Evolutionary conservation across 202 grass and related monocot genomes (phyloP).

Genomic region (Schoenoplectus tabernaemontani): DNA sequence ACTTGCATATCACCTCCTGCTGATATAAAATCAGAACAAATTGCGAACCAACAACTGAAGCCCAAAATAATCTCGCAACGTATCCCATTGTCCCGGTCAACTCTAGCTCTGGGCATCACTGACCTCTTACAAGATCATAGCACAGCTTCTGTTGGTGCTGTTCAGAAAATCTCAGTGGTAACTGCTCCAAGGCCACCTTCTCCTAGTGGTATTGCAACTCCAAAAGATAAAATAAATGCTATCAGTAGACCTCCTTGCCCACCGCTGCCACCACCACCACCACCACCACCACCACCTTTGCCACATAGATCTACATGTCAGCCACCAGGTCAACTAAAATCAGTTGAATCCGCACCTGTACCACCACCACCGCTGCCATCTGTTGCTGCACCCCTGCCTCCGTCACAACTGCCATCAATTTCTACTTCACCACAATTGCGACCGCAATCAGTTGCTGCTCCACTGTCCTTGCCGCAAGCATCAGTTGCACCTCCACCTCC

Average conservation of each 20-base stretch:
- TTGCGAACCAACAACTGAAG: slow-evolving; percentile 27
- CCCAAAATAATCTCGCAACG: slow-evolving; percentile 50
- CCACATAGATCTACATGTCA: not conserved
- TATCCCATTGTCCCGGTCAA: slow-evolving; percentile 54
- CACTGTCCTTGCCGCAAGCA: slow-evolving; percentile 19
- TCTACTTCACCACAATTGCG: not conserved
- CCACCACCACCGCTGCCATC: slow-evolving; percentile 13
- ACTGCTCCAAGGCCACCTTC: slow-evolving; percentile 10
- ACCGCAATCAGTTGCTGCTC: not conserved
- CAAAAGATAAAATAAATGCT: slow-evolving; percentile 24
- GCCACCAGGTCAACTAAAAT: not conserved
- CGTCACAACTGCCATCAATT: not conserved
- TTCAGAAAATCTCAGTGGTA: slow-evolving; percentile 21
- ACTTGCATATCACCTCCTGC: slow-evolving; percentile 2
- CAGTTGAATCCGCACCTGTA: slow-evolving; percentile 12
- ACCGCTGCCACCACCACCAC: slow-evolving; percentile 14
- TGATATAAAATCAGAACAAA: slow-evolving; percentile 10
- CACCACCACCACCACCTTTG: no score
- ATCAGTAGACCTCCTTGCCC: slow-evolving; percentile 22
- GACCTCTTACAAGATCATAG: slow-evolving; percentile 58
- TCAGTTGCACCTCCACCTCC: slow-evolving; percentile 22
- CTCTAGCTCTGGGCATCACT: slow-evolving; percentile 66
- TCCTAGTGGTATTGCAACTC: slow-evolving; percentile 26
- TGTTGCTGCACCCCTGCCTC: not conserved
- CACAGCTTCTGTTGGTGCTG: slow-evolving; percentile 13